Evolutionary conservation across 805 yeast genomes (phyloP), one percentile per base, ranked within the genome.

Genomic region (Candida odintsovae): DNA sequence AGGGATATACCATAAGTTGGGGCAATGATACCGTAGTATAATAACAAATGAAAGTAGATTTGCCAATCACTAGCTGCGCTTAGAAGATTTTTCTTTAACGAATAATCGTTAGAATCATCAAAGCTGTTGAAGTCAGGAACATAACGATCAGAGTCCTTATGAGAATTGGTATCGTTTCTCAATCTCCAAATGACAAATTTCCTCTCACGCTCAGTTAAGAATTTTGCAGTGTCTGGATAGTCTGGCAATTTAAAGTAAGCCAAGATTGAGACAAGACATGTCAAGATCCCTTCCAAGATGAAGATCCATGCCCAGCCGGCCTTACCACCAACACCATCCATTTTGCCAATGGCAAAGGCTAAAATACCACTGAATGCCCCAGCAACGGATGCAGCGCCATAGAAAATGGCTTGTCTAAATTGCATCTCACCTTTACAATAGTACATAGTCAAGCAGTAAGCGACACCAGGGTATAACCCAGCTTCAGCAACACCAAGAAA

Each of bases 401-500:
- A 56, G 43, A 60, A 53, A 37, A 57, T 44, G 3, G 63, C 59
- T 40, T 54, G 53, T 46, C 65, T 54, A n/a, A 50, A 43, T 3
- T 55, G 53, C 28, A 58, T 39, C 42, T 59, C 59, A 26, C 50
- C 51, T 19, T 57, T 55, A 40, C 50, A 51, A 38, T 58, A 56
- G 56, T 58, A 61, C 45, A 53, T 55, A 1, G 59, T 46, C 36
- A 62, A 46, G 16, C 50, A 62, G 43, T 46, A 52, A 51, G 57
- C 44, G 18, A 46, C 41, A 9, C 48, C 50, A 2, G 59, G 56
- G 25, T 41, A 52, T 8, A 49, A 16, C 2, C 57, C 58, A 16
- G 54, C 51, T 57, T 75, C 80, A 12, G 70, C 69, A 46, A 77
- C 65, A 2, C 84, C 84, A 21, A 78, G 61, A 53, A 76, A 72